Base-by-base conservation (phyloP, 208 protist species). In the Trypanosomatidae sp. region DNA sequence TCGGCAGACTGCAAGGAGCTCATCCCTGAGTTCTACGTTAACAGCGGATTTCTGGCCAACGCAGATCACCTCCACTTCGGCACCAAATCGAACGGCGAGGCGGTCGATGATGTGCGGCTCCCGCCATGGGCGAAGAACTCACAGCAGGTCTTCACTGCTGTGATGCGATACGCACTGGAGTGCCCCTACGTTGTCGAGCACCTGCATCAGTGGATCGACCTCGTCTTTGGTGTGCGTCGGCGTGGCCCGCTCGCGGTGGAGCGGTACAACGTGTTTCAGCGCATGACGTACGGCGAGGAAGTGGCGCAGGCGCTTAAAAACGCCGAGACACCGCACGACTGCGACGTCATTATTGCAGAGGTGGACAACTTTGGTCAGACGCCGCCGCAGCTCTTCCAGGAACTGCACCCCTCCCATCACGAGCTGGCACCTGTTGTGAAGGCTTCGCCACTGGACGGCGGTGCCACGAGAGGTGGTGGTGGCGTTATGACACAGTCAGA, bases 331-430 rank as follows among this genome's bases (percentile, higher is more conserved):
- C 92, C 79, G 69, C 92, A 79, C 71, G 87, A 98, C 66, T 90
- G 91, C 71, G 62, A 90, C 64, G 90, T 95, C 17, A 91, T 99
- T 46, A 91, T 98, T 52, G 86, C 89, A 0, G 98, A 99, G 85
- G 98, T 99, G 36, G 91, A 93, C 66, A 98, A 99, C 79, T 99
- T 99, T 93, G 99, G 99, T 15, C 98, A 99, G 83, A 98, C 91
- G 0, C 98, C 98, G 36, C 70, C 71, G 62, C 96, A 99, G 86
- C 83, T 99, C 15, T 99, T 99, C 80, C 82, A 77, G 60, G 81
- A 89, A 47, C 88, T 90, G 9, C 98, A 99, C 78, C 97, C 97
- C 33, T 81, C 85, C 66, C 89, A 89, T 41, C 62, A 76, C 25
- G 92, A 96, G 56, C 83, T 94, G 41, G 80, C 83, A 56, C 90